phyloP scores from a whole-genome alignment of 2,329 filamentous ascomycete genomes.

The Cercospora sesami region DNA sequence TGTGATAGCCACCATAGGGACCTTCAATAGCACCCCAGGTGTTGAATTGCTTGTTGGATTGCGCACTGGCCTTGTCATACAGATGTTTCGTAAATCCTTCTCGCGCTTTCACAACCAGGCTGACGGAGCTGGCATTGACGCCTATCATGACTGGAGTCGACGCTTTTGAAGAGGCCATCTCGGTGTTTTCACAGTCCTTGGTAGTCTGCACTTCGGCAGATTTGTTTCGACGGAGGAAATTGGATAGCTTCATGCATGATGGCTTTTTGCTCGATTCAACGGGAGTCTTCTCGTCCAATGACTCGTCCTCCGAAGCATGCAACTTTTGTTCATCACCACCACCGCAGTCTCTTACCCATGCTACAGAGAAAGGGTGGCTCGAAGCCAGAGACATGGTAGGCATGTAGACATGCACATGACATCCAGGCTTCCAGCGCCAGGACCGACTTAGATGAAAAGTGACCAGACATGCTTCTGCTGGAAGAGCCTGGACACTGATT shows the following conservation, averaged over 20 bases:
- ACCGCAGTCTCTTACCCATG: constrained; percentile 44
- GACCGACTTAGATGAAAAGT: constrained; percentile 60
- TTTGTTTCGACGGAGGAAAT: neutral
- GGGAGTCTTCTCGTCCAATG: neutral
- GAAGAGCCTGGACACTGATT: neutral
- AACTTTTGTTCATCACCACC: neutral
- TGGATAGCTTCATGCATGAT: neutral
- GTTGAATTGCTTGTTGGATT: constrained; percentile 28
- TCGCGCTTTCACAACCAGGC: neutral
- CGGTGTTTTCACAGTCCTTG: neutral
- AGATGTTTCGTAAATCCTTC: neutral
- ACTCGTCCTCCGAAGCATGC: neutral
- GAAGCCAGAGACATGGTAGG: constrained; percentile 48
- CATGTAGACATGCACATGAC: constrained; percentile 62
- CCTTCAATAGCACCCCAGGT: neutral
- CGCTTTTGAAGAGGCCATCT: neutral
- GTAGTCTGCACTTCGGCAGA: neutral
- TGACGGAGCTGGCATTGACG: constrained; percentile 51
- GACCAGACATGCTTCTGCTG: constrained; percentile 57
- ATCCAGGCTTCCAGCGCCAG: constrained; percentile 56
- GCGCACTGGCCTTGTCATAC: constrained; percentile 36
- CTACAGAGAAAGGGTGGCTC: constrained; percentile 53
- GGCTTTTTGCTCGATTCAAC: neutral
- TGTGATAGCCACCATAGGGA: neutral
- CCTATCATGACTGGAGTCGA: neutral